Base-by-base conservation (phyloP, 176 grass and related monocot species). In the Carex scoparia region DNA sequence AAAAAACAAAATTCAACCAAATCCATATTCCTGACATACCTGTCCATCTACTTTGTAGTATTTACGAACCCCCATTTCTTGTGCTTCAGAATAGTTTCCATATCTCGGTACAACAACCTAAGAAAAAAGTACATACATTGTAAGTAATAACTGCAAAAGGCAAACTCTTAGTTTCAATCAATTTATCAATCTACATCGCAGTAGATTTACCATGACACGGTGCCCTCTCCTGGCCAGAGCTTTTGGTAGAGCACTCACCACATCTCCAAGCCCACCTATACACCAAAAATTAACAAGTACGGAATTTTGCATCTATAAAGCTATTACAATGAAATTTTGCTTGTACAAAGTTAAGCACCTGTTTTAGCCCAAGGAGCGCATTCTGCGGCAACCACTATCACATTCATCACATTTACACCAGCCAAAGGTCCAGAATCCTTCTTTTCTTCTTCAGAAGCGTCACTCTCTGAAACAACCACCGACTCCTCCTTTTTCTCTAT, bases 171-270 rank as follows among this genome's bases (percentile, higher is more conserved):
- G n/a, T 44, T 70, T 74, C 37, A 72, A 81, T 42, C 31, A 42
- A 70, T 75, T 28, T 72, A 62, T 74, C 67, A 33, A 81, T 60
- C 62, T 66, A 71, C 44, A 59, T 62, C 27, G 10, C 5, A 46
- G 31, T 87, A 57, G 72, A 28, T 53, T 49, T 92, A 94, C 95
- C 92, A 98, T 98, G 56, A 98, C 95, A 55, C 95, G 90, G 76
- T 98, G 95, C n/a, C 95, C 92, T 87, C 95, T 93, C 66, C 92
- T 98, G 4, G 95, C 95, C 89, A 98, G 86, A 88, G 95, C 95
- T 90, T 98, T 98, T 16, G 91, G 95, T 84, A 98, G 84, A 88
- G 95, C 91, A 85, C 92, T 89, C 58, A 77, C 95, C 55, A 98
- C 95, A 89, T 98, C 95, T 89, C 92, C 95, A 77, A 98, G 96